These are phyloP conservation scores for Rheum nobile DNA, from an alignment of 148 eudicot genomes.

Conservation along the genomic window DNA sequence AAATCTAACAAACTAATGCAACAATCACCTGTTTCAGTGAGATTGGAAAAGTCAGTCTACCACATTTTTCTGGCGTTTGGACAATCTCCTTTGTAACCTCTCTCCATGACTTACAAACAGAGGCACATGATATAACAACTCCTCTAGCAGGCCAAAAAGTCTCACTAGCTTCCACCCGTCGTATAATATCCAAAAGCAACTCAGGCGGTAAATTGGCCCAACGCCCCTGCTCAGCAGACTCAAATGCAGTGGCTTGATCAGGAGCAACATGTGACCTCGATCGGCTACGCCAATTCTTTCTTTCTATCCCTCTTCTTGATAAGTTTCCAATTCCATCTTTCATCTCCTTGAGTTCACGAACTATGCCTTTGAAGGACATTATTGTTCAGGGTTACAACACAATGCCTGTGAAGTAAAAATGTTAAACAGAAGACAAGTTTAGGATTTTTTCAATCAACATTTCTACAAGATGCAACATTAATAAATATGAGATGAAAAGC, in stretches of 20 bases:
- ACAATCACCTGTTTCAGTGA: slow-evolving; percentile 72
- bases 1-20: neutral
- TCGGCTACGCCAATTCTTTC: slow-evolving; percentile 65
- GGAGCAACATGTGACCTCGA: slow-evolving; percentile 79
- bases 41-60: slow-evolving; percentile 84
- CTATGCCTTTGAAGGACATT: slow-evolving; percentile 76
- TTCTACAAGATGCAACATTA: neutral
- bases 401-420: neutral
- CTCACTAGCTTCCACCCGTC: slow-evolving; percentile 75
- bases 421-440: neutral
- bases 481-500: neutral
- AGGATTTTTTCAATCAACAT: neutral
- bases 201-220: slow-evolving; percentile 96
- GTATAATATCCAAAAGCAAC: slow-evolving; percentile 75
- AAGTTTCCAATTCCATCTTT: slow-evolving; percentile 61
- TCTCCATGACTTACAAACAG: slow-evolving; percentile 92
- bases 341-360: slow-evolving; percentile 65
- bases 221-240: slow-evolving; percentile 54
- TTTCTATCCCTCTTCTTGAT: slow-evolving; percentile 55
- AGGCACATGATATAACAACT: slow-evolving; percentile 67
- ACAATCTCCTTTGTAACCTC: slow-evolving; percentile 85
- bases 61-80: slow-evolving; percentile 84
- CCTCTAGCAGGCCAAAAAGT: slow-evolving; percentile 84
- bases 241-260: slow-evolving; percentile 34
- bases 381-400: neutral